These are phyloP conservation scores for Fraxinus pennsylvanica DNA, from an alignment of 257 asterid genomes.

Conservation along the genomic window DNA sequence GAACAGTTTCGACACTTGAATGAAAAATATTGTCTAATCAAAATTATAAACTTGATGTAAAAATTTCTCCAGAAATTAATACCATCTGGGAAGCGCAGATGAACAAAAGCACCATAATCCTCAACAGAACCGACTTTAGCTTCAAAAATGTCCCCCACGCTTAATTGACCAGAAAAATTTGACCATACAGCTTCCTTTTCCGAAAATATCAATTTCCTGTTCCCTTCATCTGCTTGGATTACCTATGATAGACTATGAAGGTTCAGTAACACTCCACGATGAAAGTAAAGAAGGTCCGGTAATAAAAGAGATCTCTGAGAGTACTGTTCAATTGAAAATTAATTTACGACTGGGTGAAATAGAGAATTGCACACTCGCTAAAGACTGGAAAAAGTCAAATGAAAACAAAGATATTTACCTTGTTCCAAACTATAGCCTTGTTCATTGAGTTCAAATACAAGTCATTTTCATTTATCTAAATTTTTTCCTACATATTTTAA, in stretches of 20 bases:
- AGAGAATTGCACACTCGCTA: background rate
- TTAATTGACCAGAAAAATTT: constrained; percentile 59
- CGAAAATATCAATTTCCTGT: constrained; percentile 75
- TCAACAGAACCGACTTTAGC: constrained; percentile 85
- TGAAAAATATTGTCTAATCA: background rate
- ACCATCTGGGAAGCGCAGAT: constrained; percentile 86
- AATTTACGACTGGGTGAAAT: background rate
- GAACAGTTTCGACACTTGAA: constrained; percentile 4
- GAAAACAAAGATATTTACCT: background rate
- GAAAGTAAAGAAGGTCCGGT: background rate
- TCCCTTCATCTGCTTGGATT: constrained; percentile 77
- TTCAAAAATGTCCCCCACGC: constrained; percentile 61
- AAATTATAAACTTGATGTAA: constrained; percentile 9
- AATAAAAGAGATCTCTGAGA: constrained; percentile 5
- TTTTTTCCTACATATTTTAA: background rate
- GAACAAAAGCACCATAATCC: constrained; percentile 95
- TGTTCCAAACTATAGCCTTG: background rate
- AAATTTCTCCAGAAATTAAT: constrained; percentile 26
- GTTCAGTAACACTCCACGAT: constrained; percentile 9
- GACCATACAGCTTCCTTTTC: constrained; percentile 87
- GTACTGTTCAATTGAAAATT: background rate
- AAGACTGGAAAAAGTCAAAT: background rate
- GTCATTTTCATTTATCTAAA: background rate
- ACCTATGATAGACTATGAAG: constrained; percentile 47
- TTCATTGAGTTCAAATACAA: background rate